Conservation (phyloP, 345 rosid genomes). For the Hevea brasiliensis region DNA sequence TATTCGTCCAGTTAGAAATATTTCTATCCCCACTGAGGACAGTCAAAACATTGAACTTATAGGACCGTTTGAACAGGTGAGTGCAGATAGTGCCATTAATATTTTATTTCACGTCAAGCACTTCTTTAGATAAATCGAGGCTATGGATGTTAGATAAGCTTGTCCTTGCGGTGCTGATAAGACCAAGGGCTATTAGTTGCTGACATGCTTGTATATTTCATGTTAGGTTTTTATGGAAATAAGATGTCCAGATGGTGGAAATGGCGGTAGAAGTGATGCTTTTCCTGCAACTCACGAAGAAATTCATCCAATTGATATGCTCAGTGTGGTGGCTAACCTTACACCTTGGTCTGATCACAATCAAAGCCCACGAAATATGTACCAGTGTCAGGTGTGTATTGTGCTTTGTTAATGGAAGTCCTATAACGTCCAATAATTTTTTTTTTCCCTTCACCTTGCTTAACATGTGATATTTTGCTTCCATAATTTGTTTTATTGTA, state of each 20-base stretch:
- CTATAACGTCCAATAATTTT: neutral
- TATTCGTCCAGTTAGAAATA: slow-evolving; percentile 79
- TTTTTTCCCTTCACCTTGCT: slow-evolving; percentile 3
- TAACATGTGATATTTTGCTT: neutral
- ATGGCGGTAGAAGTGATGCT: slow-evolving; percentile 73
- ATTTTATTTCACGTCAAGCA: neutral
- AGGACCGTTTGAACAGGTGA: slow-evolving; percentile 98
- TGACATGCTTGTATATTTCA: slow-evolving; percentile 15
- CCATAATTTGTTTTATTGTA: slow-evolving; percentile 21
- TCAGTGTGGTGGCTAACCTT: slow-evolving; percentile 95
- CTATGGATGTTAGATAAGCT: neutral
- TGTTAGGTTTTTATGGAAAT: slow-evolving; percentile 94
- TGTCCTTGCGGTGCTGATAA: slow-evolving; percentile 9
- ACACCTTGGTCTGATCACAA: slow-evolving; percentile 99
- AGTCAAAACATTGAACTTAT: slow-evolving; percentile 61
- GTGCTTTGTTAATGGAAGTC: slow-evolving; percentile 3
- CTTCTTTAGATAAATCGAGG: neutral
- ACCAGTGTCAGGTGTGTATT: slow-evolving; percentile 81
- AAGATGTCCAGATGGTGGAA: slow-evolving; percentile 93
- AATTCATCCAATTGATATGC: slow-evolving; percentile 90
- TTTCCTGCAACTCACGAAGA: slow-evolving; percentile 92
- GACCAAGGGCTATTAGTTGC: slow-evolving; percentile 7
- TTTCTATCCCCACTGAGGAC: slow-evolving; percentile 44
- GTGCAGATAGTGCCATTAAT: neutral
- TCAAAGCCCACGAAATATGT: slow-evolving; percentile 98